These are phyloP conservation scores for Penicillium pulvis DNA, from an alignment of 495 filamentous ascomycete genomes.

Conservation along the genomic window DNA sequence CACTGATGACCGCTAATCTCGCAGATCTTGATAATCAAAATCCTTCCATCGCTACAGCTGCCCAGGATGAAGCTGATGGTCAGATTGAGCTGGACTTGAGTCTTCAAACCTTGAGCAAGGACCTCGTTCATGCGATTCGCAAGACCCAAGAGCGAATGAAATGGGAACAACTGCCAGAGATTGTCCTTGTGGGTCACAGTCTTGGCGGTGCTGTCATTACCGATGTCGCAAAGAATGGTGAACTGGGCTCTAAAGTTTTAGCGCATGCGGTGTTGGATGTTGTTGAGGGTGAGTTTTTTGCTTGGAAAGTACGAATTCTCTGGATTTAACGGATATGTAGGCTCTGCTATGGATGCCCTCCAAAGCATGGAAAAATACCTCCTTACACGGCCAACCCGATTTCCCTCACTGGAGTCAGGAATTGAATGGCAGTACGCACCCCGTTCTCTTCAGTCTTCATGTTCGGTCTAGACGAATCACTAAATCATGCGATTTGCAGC, in stretches of 20 bases:
- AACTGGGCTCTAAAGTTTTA: constrained; percentile 66
- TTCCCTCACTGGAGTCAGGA: constrained; percentile 70
- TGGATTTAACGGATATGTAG: constrained; percentile 23
- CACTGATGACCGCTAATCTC: constrained; percentile 41
- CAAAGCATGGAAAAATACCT: constrained; percentile 93
- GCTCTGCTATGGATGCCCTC: constrained; percentile 85
- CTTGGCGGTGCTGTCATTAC: constrained; percentile 95
- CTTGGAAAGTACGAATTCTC: not conserved
- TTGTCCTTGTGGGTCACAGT: constrained; percentile 90
- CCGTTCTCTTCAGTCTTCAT: not conserved
- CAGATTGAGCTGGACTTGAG: constrained; percentile 58
- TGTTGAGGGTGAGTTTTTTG: constrained; percentile 66
- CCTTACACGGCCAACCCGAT: constrained; percentile 76
- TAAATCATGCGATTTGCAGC: constrained; percentile 31
- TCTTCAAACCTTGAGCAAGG: constrained; percentile 68
- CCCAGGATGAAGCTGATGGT: constrained; percentile 31
- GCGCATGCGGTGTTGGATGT: constrained; percentile 94
- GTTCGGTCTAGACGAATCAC: not conserved
- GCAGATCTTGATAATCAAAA: constrained; percentile 4
- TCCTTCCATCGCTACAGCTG: constrained; percentile 22
- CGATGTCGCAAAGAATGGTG: constrained; percentile 68
- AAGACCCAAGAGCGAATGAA: constrained; percentile 63
- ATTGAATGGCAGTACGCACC: constrained; percentile 86
- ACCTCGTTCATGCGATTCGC: constrained; percentile 69
- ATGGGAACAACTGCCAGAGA: constrained; percentile 72